These are phyloP conservation scores for Clavispora asparagi DNA, from an alignment of 805 yeast species.

Conservation along the genomic window DNA sequence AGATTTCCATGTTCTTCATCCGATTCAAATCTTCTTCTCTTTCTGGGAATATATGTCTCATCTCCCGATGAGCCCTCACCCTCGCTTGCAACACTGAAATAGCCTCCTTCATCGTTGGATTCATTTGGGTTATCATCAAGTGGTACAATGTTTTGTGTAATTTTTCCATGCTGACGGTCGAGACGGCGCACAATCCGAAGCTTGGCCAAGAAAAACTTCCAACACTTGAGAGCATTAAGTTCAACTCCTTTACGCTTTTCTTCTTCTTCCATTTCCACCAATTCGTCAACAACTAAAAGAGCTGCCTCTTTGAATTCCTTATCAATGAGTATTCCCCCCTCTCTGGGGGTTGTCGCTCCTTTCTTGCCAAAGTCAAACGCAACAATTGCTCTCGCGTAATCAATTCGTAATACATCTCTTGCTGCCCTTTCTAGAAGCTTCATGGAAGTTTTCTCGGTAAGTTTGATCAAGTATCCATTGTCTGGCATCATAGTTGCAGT, in stretches of 20 bases:
- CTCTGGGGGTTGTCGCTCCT: constrained; percentile 53
- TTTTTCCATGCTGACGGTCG: constrained; percentile 43
- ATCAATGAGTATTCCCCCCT: constrained; percentile 75
- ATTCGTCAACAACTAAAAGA: constrained; percentile 41
- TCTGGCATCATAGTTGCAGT: constrained; percentile 76
- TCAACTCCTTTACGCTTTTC: constrained; percentile 41
- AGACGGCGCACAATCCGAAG: constrained; percentile 45
- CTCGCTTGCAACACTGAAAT: constrained; percentile 17
- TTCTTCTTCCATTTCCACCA: constrained; percentile 46
- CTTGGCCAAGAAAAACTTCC: constrained; percentile 50
- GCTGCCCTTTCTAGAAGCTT: constrained; percentile 67
- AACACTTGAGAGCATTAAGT: constrained; percentile 44
- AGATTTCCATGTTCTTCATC: neutral
- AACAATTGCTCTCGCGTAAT: constrained; percentile 82
- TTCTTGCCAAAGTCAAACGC: constrained; percentile 67
- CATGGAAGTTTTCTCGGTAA: constrained; percentile 23
- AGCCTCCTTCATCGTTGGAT: constrained; percentile 13
- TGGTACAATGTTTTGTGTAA: constrained; percentile 13
- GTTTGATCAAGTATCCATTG: constrained; percentile 58
- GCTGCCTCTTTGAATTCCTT: constrained; percentile 58
- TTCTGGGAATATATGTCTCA: constrained; percentile 6
- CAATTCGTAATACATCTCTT: constrained; percentile 52
- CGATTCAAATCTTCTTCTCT: neutral
- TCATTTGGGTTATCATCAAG: neutral
- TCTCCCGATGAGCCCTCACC: constrained; percentile 7